phyloP scores from a whole-genome alignment of 2,329 filamentous ascomycete genomes.

The Sclerotinia glacialis region DNA sequence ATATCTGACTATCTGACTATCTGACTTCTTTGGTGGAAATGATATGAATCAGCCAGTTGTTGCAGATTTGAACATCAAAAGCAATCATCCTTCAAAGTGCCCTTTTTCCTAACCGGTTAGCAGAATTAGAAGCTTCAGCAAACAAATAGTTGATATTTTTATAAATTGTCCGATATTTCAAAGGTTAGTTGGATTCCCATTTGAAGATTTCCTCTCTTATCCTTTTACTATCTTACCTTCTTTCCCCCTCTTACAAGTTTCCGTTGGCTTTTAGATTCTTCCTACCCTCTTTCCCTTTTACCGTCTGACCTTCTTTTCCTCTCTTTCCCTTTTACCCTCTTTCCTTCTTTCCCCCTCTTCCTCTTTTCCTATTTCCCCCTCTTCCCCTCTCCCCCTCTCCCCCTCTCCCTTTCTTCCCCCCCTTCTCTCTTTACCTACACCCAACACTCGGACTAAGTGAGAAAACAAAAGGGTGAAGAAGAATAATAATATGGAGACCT shows the following conservation, averaged over 20 bases:
- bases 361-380: too few relatives aligned
- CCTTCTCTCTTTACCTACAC: not conserved
- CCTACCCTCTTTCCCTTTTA: too few relatives aligned
- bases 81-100: too few relatives aligned
- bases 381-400: too few relatives aligned
- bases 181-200: slow-evolving; percentile 3
- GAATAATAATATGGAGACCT: not conserved
- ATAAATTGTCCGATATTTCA: not conserved
- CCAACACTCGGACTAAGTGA: not conserved
- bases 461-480: not conserved
- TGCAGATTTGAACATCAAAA: slow-evolving; percentile 4
- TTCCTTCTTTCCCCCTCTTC: too few relatives aligned
- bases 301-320: too few relatives aligned
- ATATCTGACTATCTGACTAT: not conserved
- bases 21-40: not conserved
- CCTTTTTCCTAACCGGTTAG: not conserved
- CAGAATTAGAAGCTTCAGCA: not conserved
- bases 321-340: too few relatives aligned
- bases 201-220: not conserved
- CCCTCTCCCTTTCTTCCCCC: too few relatives aligned
- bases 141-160: not conserved
- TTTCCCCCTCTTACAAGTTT: too few relatives aligned
- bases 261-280: too few relatives aligned
- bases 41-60: not conserved
- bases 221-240: too few relatives aligned